Evolutionary conservation across 805 yeast genomes (phyloP).

Genomic region (Barnettozyma sucrosica): DNA sequence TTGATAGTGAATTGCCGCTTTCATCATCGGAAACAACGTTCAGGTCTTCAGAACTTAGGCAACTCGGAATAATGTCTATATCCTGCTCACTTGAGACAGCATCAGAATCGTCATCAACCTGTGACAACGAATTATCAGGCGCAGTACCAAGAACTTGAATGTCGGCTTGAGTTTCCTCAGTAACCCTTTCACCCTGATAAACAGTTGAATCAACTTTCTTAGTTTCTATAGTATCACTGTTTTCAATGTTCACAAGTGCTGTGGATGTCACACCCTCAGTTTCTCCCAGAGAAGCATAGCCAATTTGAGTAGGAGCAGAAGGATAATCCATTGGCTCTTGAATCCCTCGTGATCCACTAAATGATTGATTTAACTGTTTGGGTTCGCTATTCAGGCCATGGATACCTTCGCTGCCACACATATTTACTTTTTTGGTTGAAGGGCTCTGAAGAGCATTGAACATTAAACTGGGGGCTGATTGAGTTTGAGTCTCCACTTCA

Average conservation of each 20-base stretch:
- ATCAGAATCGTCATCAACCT: neutral
- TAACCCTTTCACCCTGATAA: neutral
- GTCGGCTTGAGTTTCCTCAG: conserved; percentile 12
- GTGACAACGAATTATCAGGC: conserved; percentile 13
- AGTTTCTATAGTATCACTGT: neutral
- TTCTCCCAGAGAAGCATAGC: neutral
- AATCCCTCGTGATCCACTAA: neutral
- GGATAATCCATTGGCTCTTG: neutral
- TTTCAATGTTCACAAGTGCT: neutral
- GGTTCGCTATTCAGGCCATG: neutral
- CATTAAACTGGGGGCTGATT: conserved; percentile 16
- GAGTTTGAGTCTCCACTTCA: conserved; percentile 19
- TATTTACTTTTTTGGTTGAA: neutral
- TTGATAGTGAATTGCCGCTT: neutral
- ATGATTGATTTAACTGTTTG: neutral
- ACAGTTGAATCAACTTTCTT: neutral
- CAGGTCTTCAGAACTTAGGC: conserved; percentile 11
- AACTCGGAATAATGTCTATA: neutral
- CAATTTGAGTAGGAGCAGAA: neutral
- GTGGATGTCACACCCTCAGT: neutral
- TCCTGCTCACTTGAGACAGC: neutral
- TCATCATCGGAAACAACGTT: conserved; percentile 24
- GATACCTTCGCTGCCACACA: neutral
- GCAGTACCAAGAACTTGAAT: conserved; percentile 24
- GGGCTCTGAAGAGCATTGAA: conserved; percentile 8